A percentile compares a stretch with the other conserved stretches of the same genome.
Conservation (phyloP, 257 asterid genomes). For the Echites panduratus region DNA sequence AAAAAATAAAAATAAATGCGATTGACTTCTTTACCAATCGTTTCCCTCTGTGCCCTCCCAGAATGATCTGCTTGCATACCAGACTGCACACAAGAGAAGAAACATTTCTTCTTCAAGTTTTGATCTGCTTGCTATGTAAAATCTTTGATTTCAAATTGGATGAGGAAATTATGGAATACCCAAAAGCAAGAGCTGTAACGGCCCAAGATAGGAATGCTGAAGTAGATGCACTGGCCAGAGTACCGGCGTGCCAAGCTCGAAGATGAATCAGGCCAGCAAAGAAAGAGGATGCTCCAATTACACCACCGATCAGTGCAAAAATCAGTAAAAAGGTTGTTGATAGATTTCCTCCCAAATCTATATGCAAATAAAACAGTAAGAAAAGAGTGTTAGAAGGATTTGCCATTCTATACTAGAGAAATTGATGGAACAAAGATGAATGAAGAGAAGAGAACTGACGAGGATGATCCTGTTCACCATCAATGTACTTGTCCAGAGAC, state of each 20-base stretch:
- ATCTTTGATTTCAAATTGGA: not conserved
- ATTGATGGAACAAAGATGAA: not conserved
- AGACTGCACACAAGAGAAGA: conserved; percentile 33
- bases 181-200: conserved; percentile 58
- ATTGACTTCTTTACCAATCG: conserved; percentile 49
- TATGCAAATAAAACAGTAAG: not conserved
- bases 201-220: conserved; percentile 52
- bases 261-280: conserved; percentile 45
- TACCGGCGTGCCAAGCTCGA: conserved; percentile 42
- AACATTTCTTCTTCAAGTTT: not conserved
- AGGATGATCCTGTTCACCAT: conserved; percentile 76
- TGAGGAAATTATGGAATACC: conserved; percentile 31
- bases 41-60: conserved; percentile 80
- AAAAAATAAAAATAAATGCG: too few relatives aligned
- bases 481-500: conserved; percentile 78
- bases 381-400: not conserved
- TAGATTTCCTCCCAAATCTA: conserved; percentile 77
- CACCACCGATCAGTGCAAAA: conserved; percentile 56
- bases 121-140: too few relatives aligned
- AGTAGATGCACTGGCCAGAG: conserved; percentile 51
- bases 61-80: conserved; percentile 67
- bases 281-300: conserved; percentile 49
- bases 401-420: not conserved
- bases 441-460: conserved; percentile 28
- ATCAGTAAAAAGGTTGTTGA: conserved; percentile 53